A percentile compares a stretch with the other conserved stretches of the same genome.
Evolutionary conservation across 352 stramenopile species (phyloP).

Genomic region (Phytopythium montanum): DNA sequence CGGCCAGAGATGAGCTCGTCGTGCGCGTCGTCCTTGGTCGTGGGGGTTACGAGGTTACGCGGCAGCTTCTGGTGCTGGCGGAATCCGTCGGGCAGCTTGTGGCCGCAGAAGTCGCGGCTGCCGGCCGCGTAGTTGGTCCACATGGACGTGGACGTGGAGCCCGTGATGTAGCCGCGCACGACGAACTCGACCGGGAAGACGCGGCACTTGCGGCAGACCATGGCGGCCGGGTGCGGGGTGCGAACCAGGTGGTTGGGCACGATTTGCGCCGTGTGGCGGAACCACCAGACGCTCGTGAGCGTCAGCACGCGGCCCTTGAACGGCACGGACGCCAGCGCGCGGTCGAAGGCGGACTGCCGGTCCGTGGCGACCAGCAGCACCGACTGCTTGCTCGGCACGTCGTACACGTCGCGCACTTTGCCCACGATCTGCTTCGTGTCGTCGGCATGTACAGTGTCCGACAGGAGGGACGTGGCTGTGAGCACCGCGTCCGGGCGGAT

Average conservation of each 20-base stretch:
- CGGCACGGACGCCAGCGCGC: constrained; percentile 93
- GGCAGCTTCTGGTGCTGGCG: constrained; percentile 97
- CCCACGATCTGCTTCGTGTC: constrained; percentile 61
- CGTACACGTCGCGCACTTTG: constrained; percentile 93
- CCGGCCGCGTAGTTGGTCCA: constrained; percentile 99
- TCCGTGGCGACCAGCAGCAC: constrained; percentile 98
- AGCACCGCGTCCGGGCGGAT: constrained; percentile 44
- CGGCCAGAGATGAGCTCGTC: constrained; percentile 96
- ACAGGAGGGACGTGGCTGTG: constrained; percentile 53
- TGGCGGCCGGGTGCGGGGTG: constrained; percentile 94
- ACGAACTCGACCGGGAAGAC: constrained; percentile 99
- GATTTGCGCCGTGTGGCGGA: constrained; percentile 94
- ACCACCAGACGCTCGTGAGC: constrained; percentile 95
- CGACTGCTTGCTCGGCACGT: constrained; percentile 49
- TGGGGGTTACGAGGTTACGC: constrained; percentile 95
- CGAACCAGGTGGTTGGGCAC: constrained; percentile 96
- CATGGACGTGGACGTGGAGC: constrained; percentile 97
- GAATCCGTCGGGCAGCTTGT: constrained; percentile 93
- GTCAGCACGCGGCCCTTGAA: constrained; percentile 98
- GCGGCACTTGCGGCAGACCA: constrained; percentile 94
- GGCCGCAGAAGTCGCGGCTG: constrained; percentile 95
- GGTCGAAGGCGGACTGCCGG: constrained; percentile 98
- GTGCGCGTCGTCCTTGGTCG: constrained; percentile 98
- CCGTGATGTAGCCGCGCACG: constrained; percentile 95
- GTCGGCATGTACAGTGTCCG: constrained; percentile 30